phyloP scores from a whole-genome alignment of 768 basidiomycete genomes.

The Cystofilobasidium bisporidii region DNA sequence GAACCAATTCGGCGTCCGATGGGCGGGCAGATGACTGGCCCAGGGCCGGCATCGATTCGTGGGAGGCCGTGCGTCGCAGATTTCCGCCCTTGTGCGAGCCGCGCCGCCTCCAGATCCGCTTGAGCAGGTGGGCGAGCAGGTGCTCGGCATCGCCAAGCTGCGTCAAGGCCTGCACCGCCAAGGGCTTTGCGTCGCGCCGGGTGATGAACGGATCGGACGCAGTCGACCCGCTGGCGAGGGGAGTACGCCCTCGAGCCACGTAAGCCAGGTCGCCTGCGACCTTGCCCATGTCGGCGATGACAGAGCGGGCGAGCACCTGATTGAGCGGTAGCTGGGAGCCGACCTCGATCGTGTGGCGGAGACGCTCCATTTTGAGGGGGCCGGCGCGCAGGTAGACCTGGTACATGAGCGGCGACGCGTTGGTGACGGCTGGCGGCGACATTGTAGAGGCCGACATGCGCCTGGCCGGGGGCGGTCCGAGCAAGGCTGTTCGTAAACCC shows the following conservation, averaged over 20 bases:
- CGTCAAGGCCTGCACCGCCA: conserved; percentile 2
- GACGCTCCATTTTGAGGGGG: conserved; percentile 21
- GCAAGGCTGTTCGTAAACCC: background rate
- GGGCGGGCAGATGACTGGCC: background rate
- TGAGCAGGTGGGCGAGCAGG: conserved; percentile 23
- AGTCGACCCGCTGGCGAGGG: background rate
- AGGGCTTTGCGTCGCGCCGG: background rate
- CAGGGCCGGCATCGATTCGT: background rate
- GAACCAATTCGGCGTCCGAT: too few species aligned
- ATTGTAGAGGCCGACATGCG: background rate
- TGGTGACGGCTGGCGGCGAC: background rate
- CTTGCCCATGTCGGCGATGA: conserved; percentile 12
- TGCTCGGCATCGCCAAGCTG: conserved; percentile 26
- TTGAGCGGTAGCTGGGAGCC: conserved; percentile 19
- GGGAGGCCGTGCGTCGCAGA: background rate
- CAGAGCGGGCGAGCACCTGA: conserved; percentile 6
- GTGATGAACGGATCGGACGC: background rate
- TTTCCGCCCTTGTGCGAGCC: background rate
- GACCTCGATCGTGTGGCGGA: conserved; percentile 17
- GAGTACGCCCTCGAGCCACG: background rate
- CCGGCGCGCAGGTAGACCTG: conserved; percentile 18
- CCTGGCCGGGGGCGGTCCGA: background rate
- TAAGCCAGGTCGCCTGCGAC: conserved; percentile 1
- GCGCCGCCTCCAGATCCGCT: conserved; percentile 18
- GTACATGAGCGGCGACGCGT: conserved; percentile 5